A percentile compares a stretch with the other conserved stretches of the same genome.
These are phyloP conservation scores for Voacanga thouarsii DNA, from an alignment of 257 asterid species.

Conservation along the genomic window DNA sequence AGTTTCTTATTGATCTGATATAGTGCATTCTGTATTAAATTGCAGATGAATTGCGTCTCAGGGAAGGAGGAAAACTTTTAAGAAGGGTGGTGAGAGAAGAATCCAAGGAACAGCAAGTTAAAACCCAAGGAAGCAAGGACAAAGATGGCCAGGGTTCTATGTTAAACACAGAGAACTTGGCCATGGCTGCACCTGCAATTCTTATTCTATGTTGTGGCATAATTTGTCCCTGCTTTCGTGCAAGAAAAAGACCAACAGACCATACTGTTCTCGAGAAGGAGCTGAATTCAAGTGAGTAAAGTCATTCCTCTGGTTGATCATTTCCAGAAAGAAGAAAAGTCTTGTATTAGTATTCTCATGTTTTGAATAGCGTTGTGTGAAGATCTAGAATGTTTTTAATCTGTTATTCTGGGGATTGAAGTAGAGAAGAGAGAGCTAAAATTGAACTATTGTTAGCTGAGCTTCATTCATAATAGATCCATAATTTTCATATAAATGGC, in stretches of 20 bases:
- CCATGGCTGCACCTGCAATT: slow-evolving; percentile 68
- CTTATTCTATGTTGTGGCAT: slow-evolving; percentile 63
- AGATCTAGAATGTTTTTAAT: background rate
- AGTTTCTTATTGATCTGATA: slow-evolving; percentile 2
- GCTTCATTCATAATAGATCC: background rate
- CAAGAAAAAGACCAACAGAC: slow-evolving; percentile 38
- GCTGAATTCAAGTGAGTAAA: slow-evolving; percentile 68
- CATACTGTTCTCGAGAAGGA: slow-evolving; percentile 61
- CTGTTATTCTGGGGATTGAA: background rate
- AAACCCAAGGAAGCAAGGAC: slow-evolving; percentile 30
- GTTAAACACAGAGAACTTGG: slow-evolving; percentile 46
- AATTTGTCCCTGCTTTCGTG: slow-evolving; percentile 81
- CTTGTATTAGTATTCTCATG: background rate
- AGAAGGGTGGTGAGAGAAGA: slow-evolving; percentile 43
- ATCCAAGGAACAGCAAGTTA: slow-evolving; percentile 24
- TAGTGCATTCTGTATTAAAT: slow-evolving; percentile 11
- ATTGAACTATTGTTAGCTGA: background rate
- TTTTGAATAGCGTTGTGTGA: background rate
- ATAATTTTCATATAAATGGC: background rate
- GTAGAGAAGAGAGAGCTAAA: background rate
- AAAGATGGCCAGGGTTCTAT: slow-evolving; percentile 26
- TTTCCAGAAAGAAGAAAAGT: background rate
- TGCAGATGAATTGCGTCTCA: slow-evolving; percentile 48
- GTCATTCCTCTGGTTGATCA: slow-evolving; percentile 12
- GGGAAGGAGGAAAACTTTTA: slow-evolving; percentile 47